Conservation (phyloP, 2,329 filamentous ascomycete species). For the Grosmannia serpens region DNA sequence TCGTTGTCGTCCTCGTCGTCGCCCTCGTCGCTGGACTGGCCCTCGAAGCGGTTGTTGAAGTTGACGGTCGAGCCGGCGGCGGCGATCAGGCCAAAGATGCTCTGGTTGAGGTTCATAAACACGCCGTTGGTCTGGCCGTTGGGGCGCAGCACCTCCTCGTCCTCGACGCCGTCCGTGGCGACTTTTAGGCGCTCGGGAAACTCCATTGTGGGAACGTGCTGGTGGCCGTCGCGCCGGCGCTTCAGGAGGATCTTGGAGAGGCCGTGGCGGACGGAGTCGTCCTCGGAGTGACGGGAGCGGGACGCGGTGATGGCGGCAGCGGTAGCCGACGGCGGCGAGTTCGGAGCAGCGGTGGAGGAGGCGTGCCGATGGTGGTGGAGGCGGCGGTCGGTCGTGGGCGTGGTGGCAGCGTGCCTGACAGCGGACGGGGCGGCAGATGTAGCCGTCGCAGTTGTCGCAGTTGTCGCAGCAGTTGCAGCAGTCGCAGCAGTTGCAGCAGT, state of each 20-base stretch:
- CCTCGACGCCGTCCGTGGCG: slow-evolving; percentile 32
- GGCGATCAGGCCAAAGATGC: slow-evolving; percentile 84
- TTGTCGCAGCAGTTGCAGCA: too few species aligned
- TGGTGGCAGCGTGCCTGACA: background rate
- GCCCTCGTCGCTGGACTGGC: slow-evolving; percentile 70
- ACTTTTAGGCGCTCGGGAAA: slow-evolving; percentile 33
- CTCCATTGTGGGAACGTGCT: slow-evolving; percentile 28
- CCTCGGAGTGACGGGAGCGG: background rate
- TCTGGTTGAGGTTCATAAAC: slow-evolving; percentile 78
- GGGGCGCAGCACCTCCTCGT: slow-evolving; percentile 36
- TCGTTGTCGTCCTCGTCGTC: slow-evolving; percentile 23
- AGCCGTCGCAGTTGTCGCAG: too few species aligned
- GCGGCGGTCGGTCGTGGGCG: background rate
- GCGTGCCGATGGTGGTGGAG: background rate
- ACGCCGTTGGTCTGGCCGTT: slow-evolving; percentile 33
- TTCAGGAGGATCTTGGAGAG: slow-evolving; percentile 28
- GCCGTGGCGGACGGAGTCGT: background rate
- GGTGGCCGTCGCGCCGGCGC: slow-evolving; percentile 27
- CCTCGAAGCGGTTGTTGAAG: slow-evolving; percentile 72
- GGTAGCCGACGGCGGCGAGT: background rate
- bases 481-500: too few species aligned
- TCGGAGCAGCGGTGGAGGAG: background rate
- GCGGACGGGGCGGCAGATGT: too few species aligned
- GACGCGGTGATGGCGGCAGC: background rate
- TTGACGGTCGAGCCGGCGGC: slow-evolving; percentile 74